Base-by-base conservation (phyloP, 345 rosid species). In the Eucalyptus polyanthemos region DNA sequence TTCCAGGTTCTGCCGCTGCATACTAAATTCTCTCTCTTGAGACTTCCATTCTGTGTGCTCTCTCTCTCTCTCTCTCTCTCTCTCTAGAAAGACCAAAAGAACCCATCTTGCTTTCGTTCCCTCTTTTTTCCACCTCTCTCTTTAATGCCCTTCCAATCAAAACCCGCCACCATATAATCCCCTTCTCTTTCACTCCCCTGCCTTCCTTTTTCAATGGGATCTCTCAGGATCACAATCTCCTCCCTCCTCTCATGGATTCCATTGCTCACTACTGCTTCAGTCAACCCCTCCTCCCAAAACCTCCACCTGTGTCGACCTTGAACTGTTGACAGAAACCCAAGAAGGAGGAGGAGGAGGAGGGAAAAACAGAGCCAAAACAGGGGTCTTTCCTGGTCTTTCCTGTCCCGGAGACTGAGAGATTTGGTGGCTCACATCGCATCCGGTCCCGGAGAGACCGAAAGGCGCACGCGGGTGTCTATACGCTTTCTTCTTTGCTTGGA, bases 241-340 rank as follows among this genome's bases (percentile, higher is more conserved):
- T 86, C 92, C 3, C 14, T 94, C 40, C 93, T 95, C 86, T 93
- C 95, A 7, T 95, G 95, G 94, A 92, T 92, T 54, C 94, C 91
- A 3, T 88, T 89, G 4, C 3, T 60, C 58, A 1, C 50, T 29
- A 6, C 14, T 50, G 67, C 31, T 47, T 9, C 29, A 31, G 86
- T 37, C 85, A 44, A 50, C 4, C 67, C 45, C n/a, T 51, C 67
- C 31, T 27, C 85, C 47, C 85, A 14, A 87, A 88, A 67, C 13
- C 62, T 6, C 37, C 14, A 11, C 47, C 42, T 10, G 40, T 29
- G 56, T 34, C 24, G 85, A 11, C 27, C 85, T 22, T 44, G 3
- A 76, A 21, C 85, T 76, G 85, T 76, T 22, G 47, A 76, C 47
- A 1, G 47, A 21, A 53, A 37, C 85, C 29, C 27, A 40, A 21